Conservation (phyloP, 2,329 filamentous ascomycete species). For the Alternaria rosae region DNA sequence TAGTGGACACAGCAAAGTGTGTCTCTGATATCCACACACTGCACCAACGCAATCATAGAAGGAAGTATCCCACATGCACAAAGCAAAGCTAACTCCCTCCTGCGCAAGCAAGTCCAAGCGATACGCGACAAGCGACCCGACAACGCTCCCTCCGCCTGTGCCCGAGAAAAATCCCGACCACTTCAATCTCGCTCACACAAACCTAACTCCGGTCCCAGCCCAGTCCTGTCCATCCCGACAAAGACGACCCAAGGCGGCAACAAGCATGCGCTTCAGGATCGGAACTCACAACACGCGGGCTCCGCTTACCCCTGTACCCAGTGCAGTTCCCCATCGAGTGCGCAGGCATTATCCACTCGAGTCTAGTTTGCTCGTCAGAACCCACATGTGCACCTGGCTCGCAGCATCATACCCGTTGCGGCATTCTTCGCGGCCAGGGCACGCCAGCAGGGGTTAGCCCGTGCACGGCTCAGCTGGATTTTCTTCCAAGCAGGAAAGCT, state of each 20-base stretch:
- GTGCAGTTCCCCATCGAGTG: background rate
- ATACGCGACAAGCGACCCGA: conserved; percentile 3
- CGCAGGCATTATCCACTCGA: background rate
- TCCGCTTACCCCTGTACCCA: conserved; percentile 6
- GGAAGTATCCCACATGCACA: background rate
- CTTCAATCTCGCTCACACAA: background rate
- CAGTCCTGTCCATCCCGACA: background rate
- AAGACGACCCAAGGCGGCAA: conserved; percentile 1
- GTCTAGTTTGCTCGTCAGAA: conserved; percentile 1
- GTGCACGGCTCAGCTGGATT: background rate
- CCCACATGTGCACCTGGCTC: conserved; percentile 4
- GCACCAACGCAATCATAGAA: background rate
- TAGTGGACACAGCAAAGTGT: background rate
- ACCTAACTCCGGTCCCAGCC: background rate
- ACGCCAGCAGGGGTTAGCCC: conserved; percentile 7
- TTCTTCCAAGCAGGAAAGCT: background rate
- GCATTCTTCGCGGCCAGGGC: conserved; percentile 10
- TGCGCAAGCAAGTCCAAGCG: conserved; percentile 1
- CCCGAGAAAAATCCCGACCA: conserved; percentile 2
- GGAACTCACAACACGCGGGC: background rate
- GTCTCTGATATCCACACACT: background rate
- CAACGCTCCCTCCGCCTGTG: background rate
- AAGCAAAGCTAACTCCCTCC: background rate
- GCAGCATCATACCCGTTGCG: conserved; percentile 11
- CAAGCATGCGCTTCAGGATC: background rate